These are phyloP conservation scores for Fusarium hostae DNA, from an alignment of 2,329 filamentous ascomycete genomes.

Conservation along the genomic window DNA sequence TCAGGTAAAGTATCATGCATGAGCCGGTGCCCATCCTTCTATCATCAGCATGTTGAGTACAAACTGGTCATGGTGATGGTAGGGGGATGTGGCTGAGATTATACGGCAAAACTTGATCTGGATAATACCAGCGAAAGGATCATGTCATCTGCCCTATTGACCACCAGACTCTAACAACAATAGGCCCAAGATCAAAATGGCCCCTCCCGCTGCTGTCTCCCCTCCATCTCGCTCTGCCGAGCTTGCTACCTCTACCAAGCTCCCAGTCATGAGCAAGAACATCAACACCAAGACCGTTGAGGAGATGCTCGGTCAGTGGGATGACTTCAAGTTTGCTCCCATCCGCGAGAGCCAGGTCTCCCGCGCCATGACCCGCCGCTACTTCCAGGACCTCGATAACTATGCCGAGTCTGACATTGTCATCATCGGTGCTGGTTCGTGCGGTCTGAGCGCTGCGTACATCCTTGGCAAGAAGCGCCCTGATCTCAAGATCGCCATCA, in stretches of 20 bases:
- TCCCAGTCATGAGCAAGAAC: constrained; percentile 36
- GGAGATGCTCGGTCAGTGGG: constrained; percentile 79
- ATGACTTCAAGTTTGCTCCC: constrained; percentile 81
- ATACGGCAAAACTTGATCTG: constrained; percentile 98
- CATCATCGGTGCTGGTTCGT: constrained; percentile 90
- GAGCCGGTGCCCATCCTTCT: constrained; percentile 67
- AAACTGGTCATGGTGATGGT: not conserved
- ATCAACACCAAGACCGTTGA: constrained; percentile 48
- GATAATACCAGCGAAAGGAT: constrained; percentile 99
- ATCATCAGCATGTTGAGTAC: not conserved
- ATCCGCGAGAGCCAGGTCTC: constrained; percentile 94
- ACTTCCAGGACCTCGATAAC: constrained; percentile 88
- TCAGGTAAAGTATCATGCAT: constrained; percentile 65
- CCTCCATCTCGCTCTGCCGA: constrained; percentile 62
- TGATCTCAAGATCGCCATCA: constrained; percentile 90
- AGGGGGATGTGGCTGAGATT: constrained; percentile 72
- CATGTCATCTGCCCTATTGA: constrained; percentile 75
- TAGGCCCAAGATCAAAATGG: constrained; percentile 54
- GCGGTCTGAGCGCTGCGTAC: constrained; percentile 86
- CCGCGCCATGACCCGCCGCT: constrained; percentile 91
- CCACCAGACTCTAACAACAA: constrained; percentile 45
- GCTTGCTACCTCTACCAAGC: constrained; percentile 50
- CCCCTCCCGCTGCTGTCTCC: constrained; percentile 78
- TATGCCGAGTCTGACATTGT: constrained; percentile 95
- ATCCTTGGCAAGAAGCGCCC: constrained; percentile 84